phyloP scores from a whole-genome alignment of 495 filamentous ascomycete species.

The Penicillium soppii region DNA sequence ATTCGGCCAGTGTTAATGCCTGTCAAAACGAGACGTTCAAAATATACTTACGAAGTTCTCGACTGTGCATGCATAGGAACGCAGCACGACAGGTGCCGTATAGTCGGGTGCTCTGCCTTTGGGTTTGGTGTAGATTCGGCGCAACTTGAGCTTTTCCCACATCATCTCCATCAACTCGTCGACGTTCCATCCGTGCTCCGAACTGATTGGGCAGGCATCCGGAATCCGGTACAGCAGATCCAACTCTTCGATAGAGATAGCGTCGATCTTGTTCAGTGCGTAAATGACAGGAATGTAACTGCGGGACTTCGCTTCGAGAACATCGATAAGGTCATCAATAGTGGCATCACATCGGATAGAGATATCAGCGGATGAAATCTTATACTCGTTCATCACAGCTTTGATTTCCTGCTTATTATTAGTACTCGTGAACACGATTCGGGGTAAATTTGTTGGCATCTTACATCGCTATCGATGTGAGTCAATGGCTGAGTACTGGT shows the following conservation, averaged over 20 bases:
- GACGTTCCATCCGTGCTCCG: slow-evolving; percentile 97
- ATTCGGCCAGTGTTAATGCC: not conserved
- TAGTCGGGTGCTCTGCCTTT: slow-evolving; percentile 96
- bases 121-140: slow-evolving; percentile 95
- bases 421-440: not conserved
- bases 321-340: slow-evolving; percentile 88
- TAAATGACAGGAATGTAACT: slow-evolving; percentile 98
- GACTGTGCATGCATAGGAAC: slow-evolving; percentile 77
- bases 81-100: slow-evolving; percentile 83
- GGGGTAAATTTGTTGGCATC: slow-evolving; percentile 11
- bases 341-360: slow-evolving; percentile 96
- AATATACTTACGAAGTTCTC: slow-evolving; percentile 89
- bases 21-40: not conserved
- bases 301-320: slow-evolving; percentile 91
- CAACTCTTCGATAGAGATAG: slow-evolving; percentile 95
- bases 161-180: slow-evolving; percentile 96
- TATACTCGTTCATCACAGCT: slow-evolving; percentile 96
- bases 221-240: slow-evolving; percentile 96
- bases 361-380: slow-evolving; percentile 95
- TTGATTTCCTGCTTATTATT: slow-evolving; percentile 70
- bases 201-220: slow-evolving; percentile 93
- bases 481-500: slow-evolving; percentile 88
- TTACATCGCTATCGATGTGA: slow-evolving; percentile 83
- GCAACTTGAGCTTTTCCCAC: slow-evolving; percentile 94
- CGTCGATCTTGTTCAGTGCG: slow-evolving; percentile 98